Evolutionary conservation across 495 filamentous ascomycete genomes (phyloP).

Genomic region (Penicillium soppii): DNA sequence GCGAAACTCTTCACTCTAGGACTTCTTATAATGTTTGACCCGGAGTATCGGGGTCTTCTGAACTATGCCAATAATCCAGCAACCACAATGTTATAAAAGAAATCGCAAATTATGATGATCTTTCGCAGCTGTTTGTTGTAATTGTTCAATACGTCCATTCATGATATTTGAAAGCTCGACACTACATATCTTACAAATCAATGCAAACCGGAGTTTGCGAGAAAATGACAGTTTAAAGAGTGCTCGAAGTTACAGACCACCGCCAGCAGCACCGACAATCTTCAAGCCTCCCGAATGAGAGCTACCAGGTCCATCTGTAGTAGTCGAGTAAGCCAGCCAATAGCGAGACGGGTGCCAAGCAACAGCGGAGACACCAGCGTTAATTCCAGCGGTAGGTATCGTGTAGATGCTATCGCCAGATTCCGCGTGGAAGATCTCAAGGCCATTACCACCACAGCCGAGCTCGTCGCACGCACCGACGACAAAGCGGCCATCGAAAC

Average conservation of each 20-base stretch:
- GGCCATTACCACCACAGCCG: conserved; percentile 44
- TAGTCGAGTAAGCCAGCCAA: conserved; percentile 85
- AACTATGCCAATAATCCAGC: background rate
- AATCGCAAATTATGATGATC: background rate
- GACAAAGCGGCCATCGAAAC: conserved; percentile 86
- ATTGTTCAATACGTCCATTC: conserved; percentile 5
- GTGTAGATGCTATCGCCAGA: conserved; percentile 82
- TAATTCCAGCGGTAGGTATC: conserved; percentile 62
- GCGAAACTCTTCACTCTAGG: background rate
- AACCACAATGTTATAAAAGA: background rate
- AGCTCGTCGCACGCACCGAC: conserved; percentile 82
- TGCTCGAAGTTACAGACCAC: conserved; percentile 16
- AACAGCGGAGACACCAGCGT: conserved; percentile 57
- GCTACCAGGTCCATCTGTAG: conserved; percentile 69
- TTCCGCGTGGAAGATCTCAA: conserved; percentile 81
- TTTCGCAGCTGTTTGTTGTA: background rate
- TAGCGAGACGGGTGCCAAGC: conserved; percentile 92
- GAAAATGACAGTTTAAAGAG: background rate
- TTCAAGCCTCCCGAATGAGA: conserved; percentile 73
- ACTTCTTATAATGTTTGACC: background rate
- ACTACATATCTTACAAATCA: background rate
- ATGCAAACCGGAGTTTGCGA: background rate
- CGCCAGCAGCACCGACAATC: conserved; percentile 69
- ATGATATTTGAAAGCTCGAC: background rate
- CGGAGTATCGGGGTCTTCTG: background rate